phyloP scores from a whole-genome alignment of 2,329 filamentous ascomycete species.

The Periglandula ipomoeae region DNA sequence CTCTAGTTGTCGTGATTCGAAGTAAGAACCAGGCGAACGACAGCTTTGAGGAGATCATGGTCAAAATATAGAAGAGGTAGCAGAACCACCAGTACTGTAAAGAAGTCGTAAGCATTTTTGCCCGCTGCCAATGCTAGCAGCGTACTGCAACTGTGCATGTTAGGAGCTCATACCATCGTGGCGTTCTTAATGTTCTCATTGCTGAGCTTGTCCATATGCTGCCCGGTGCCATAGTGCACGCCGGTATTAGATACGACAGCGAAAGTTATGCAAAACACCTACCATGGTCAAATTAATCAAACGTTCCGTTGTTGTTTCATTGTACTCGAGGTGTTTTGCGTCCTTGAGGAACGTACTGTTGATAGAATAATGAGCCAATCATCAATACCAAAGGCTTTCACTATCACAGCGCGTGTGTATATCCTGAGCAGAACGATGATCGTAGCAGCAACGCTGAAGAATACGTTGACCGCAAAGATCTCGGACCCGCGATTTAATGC shows the following conservation, averaged over 20 bases:
- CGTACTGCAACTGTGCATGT: background rate
- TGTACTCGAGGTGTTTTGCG: background rate
- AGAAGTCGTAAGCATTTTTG: background rate
- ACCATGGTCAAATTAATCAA: background rate
- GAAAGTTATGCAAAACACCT: conserved; percentile 28
- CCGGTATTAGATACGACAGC: conserved; percentile 20
- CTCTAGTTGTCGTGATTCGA: conserved; percentile 25
- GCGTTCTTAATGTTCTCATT: conserved; percentile 18
- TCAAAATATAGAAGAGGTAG: conserved; percentile 25
- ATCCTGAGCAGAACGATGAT: conserved; percentile 12
- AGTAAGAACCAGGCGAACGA: conserved; percentile 32
- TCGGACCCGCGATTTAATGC: background rate
- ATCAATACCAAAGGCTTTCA: conserved; percentile 4
- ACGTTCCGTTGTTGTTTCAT: background rate
- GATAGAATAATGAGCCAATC: conserved; percentile 1
- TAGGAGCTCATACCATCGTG: conserved; percentile 20
- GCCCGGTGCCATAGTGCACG: conserved; percentile 31
- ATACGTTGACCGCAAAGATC: conserved; percentile 18
- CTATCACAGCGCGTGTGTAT: conserved; percentile 3
- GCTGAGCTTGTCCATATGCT: conserved; percentile 24
- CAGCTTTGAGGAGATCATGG: conserved; percentile 29
- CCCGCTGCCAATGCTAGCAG: background rate
- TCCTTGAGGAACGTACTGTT: background rate
- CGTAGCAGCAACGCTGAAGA: conserved; percentile 12
- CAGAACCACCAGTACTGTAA: conserved; percentile 29